These are phyloP conservation scores for Fusarium acutatum DNA, from an alignment of 2,329 filamentous ascomycete genomes.

Conservation along the genomic window DNA sequence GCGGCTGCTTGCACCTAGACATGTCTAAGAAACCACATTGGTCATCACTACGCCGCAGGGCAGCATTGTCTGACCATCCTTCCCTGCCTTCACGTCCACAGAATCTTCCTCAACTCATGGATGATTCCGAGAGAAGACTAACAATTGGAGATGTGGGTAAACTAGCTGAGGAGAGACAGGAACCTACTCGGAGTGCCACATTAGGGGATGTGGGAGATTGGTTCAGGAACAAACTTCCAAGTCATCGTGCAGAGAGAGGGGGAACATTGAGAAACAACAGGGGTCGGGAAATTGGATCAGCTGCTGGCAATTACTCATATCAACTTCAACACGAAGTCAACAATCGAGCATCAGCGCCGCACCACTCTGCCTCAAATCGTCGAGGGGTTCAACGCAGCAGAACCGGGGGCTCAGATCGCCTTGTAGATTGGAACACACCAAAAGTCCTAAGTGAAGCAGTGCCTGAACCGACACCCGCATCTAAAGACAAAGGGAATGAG, in stretches of 20 bases:
- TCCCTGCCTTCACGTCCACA: not conserved
- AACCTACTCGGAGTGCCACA: constrained; percentile 12
- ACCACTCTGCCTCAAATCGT: constrained; percentile 17
- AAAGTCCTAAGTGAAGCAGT: constrained; percentile 34
- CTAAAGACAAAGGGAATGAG: not conserved
- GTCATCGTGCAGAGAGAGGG: constrained; percentile 59
- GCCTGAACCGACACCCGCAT: not conserved
- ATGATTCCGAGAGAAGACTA: not conserved
- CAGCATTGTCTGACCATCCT: not conserved
- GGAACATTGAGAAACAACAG: constrained; percentile 53
- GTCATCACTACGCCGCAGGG: constrained; percentile 6
- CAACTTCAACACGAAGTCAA: not conserved
- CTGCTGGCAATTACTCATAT: not conserved
- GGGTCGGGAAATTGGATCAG: constrained; percentile 40
- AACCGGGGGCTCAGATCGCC: constrained; percentile 42
- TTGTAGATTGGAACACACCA: constrained; percentile 50
- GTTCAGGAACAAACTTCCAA: constrained; percentile 58
- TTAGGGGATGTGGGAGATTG: constrained; percentile 48
- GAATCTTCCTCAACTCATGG: not conserved
- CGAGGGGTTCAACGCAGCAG: constrained; percentile 24
- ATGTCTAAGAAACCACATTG: constrained; percentile 14
- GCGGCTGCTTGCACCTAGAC: not conserved
- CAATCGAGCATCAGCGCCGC: not conserved
- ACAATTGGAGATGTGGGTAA: constrained; percentile 39
- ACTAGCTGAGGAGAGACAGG: constrained; percentile 50